Base-by-base conservation (phyloP, 2,329 filamentous ascomycete species). In the Arthrobotrys conoides region DNA sequence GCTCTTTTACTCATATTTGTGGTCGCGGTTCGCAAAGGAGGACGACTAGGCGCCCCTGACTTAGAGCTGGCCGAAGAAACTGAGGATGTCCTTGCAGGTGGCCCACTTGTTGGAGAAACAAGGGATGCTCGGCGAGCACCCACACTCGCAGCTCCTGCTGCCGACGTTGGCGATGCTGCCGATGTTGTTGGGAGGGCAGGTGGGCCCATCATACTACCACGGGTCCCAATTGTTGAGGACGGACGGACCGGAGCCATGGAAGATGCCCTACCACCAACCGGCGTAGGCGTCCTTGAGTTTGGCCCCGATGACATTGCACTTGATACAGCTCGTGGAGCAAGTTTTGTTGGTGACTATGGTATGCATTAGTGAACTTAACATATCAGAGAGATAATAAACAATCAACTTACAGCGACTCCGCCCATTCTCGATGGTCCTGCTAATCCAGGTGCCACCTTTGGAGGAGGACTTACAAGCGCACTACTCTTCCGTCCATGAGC, bases 271-370 rank as follows among this genome's bases (percentile, higher is more conserved):
- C 70, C 64, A 38, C 76, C 66, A 49, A 78, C 68, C 4, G 76
- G 76, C 2, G 76, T 79, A 5, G 76, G 70, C 27, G 76, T 79
- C 57, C 76, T 66, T 16, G 55, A 66, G 63, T 63, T 79, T 0
- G 64, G 27, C 20, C 70, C 76, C 33, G 76, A 79, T 20, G 76
- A 75, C 5, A 71, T 48, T 10, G 76, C 65, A 53, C 64, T 75
- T n/a, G 76, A 79, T 24, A 75, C 66, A 63, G 70, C 33, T 22
- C 71, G 70, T 18, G 75, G 75, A 64, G 69, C 68, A 63, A 69
- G 70, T 24, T 67, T 79, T 0, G 76, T 79, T 9, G 76, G 76
- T 24, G 76, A 79, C 71, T 79, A 20, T n/a, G n/a, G 48, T 30
- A 33, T 6, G 18, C 20, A 53, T 78, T 27, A 78, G 64, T 24